These are phyloP conservation scores for Durotheca rogersii DNA, from an alignment of 495 filamentous ascomycete genomes.

Conservation along the genomic window DNA sequence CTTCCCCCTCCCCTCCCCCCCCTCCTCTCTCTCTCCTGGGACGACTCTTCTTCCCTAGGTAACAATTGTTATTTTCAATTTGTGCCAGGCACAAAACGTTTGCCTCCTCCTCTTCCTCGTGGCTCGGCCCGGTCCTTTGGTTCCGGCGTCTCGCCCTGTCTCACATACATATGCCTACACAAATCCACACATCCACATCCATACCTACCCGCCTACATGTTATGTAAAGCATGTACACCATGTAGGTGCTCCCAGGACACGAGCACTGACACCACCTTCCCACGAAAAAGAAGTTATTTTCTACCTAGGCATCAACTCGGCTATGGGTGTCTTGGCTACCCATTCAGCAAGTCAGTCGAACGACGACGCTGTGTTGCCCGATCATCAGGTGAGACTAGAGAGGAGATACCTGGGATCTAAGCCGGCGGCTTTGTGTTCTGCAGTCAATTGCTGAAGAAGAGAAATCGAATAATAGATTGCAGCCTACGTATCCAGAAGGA, in stretches of 20 bases:
- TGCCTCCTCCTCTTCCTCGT: slow-evolving; percentile 20
- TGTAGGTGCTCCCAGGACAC: too few relatives aligned
- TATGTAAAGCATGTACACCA: too few relatives aligned
- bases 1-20: too few relatives aligned
- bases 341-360: slow-evolving; percentile 1
- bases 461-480: too few relatives aligned
- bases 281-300: neutral
- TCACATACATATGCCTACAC: slow-evolving; percentile 14
- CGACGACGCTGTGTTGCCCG: slow-evolving; percentile 9
- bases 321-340: neutral
- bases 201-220: too few relatives aligned
- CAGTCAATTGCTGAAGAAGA: neutral
- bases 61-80: slow-evolving; percentile 29
- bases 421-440: neutral
- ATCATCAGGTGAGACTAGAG: slow-evolving; percentile 6
- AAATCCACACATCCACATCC: too few relatives aligned
- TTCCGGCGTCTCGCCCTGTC: slow-evolving; percentile 28
- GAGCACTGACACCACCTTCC: too few relatives aligned
- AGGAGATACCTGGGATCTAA: neutral
- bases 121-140: slow-evolving; percentile 30
- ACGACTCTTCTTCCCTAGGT: slow-evolving; percentile 14
- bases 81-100: slow-evolving; percentile 1
- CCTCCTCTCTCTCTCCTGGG: slow-evolving; percentile 10
- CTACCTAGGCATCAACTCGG: slow-evolving; percentile 10
- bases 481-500: slow-evolving; percentile 5